phyloP scores from a whole-genome alignment of 306 rosid genomes.

The Quercus rubra region DNA sequence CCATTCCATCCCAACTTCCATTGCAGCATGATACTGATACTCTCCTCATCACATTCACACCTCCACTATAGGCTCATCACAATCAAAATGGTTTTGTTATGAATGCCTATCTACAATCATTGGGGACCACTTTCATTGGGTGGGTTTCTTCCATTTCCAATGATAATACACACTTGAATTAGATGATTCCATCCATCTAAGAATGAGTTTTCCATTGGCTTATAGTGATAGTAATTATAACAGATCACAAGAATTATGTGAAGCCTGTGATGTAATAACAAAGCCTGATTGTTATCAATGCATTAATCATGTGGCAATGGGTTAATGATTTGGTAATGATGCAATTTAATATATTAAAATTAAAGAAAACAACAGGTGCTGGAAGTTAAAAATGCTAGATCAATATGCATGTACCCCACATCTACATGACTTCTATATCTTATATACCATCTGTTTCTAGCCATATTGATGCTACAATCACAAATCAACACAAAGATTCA shows the following conservation, averaged over 20 bases:
- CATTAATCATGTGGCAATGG: not conserved
- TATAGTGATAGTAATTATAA: not conserved
- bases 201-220: not conserved
- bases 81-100: too few species aligned
- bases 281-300: too few species aligned
- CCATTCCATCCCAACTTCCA: too few species aligned
- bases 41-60: too few species aligned
- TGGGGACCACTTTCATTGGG: too few species aligned
- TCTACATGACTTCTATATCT: slow-evolving; percentile 7
- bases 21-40: too few species aligned
- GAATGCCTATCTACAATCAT: too few species aligned
- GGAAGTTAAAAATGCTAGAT: not conserved
- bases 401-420: slow-evolving; percentile 25
- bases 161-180: not conserved
- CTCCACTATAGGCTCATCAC: too few species aligned
- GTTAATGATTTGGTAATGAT: not conserved
- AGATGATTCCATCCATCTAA: not conserved
- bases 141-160: too few species aligned
- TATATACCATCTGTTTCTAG: not conserved
- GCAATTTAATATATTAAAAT: not conserved
- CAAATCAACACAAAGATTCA: too few species aligned
- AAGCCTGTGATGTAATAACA: not conserved
- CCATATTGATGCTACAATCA: too few species aligned
- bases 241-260: not conserved
- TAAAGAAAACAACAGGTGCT: not conserved